Base-by-base conservation (phyloP, 2,329 filamentous ascomycete species). In the Tolypocladium album region DNA sequence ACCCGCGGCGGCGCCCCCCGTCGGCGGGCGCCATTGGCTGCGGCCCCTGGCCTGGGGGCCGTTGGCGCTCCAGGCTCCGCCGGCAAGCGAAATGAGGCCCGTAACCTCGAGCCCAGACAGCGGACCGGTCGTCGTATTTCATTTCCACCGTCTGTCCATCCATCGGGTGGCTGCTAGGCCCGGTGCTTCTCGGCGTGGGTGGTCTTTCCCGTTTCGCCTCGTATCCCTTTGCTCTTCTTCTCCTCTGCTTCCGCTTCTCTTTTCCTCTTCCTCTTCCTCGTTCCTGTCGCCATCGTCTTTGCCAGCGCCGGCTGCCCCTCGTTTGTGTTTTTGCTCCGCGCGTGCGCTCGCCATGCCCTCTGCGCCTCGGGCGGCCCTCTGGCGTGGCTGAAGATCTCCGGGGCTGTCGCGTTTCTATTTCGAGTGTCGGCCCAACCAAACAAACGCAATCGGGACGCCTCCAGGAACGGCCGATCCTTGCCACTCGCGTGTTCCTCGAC, bases 71-170 rank as follows among this genome's bases (percentile, higher is more conserved):
- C 24, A 59, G 24, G 45, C 31, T 38, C 58, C 60, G 31, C 56
- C 50, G 55, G 15, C 63, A 67, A 66, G 64, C 65, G 65, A 67
- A 62, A 67, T 67, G 65, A 65, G 62, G 53, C 45, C 57, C 56
- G 52, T 59, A 53, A 34, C 52, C n/a, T 36, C 40, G 17, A 53
- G 47, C 47, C 47, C 15, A 34, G 27, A 27, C 12, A 50, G 27
- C 45, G 24, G 27, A 27, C 27, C 20, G 50, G 31, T 34, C 7
- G 50, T 53, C 31, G 50, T 34, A 53, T 53, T 53, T 53, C 50
- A 53, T 53, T 53, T 53, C 50, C 50, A 53, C 50, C 47, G 27
- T 52, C 47, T 27, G 27, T 31, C 27, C 45, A 13, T 52, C 27
- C 43, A 17, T 56, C 36, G n/a, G 15, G 36, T 55, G 31, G 31